Percentiles rank a stretch among this genome's conserved stretches.
Evolutionary conservation across 2,329 filamentous ascomycete species (phyloP).

Genomic region (Davidsoniella eucalypti): DNA sequence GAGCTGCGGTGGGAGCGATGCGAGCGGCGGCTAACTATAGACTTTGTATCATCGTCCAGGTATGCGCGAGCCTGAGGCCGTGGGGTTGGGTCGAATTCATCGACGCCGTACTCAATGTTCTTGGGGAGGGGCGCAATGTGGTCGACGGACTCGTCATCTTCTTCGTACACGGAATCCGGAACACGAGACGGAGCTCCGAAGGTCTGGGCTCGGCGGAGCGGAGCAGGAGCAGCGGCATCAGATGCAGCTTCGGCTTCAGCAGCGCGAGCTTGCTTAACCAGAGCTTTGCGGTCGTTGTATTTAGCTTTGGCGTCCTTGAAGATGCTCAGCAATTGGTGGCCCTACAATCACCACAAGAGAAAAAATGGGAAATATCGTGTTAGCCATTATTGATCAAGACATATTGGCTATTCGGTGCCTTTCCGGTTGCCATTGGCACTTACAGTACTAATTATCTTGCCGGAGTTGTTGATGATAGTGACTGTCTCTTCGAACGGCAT

Average conservation of each 20-base stretch:
- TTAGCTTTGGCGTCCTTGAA: slow-evolving; percentile 84
- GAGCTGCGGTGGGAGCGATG: slow-evolving; percentile 12
- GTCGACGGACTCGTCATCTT: slow-evolving; percentile 12
- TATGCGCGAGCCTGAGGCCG: slow-evolving; percentile 13
- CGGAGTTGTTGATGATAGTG: slow-evolving; percentile 78
- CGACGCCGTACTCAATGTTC: slow-evolving; percentile 18
- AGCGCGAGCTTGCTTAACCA: slow-evolving; percentile 51
- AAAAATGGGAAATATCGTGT: too few relatives aligned
- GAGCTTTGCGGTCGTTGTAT: slow-evolving; percentile 75
- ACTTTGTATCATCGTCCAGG: slow-evolving; percentile 23
- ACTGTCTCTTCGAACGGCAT: slow-evolving; percentile 51
- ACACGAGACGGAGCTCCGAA: slow-evolving; percentile 13
- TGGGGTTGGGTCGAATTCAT: slow-evolving; percentile 16
- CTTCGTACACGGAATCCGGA: slow-evolving; percentile 11
- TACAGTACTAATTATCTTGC: slow-evolving; percentile 81
- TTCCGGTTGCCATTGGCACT: slow-evolving; percentile 18
- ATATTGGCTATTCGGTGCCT: background rate
- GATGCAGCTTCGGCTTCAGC: slow-evolving; percentile 44
- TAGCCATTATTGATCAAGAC: background rate
- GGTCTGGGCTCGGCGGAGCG: slow-evolving; percentile 17
- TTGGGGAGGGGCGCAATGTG: slow-evolving; percentile 13
- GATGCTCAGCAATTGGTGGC: slow-evolving; percentile 75
- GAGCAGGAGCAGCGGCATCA: slow-evolving; percentile 16
- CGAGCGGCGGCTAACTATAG: slow-evolving; percentile 23
- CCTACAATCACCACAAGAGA: slow-evolving; percentile 30